These are phyloP conservation scores for Yarrowia divulgata DNA, from an alignment of 805 yeast species.

Conservation along the genomic window DNA sequence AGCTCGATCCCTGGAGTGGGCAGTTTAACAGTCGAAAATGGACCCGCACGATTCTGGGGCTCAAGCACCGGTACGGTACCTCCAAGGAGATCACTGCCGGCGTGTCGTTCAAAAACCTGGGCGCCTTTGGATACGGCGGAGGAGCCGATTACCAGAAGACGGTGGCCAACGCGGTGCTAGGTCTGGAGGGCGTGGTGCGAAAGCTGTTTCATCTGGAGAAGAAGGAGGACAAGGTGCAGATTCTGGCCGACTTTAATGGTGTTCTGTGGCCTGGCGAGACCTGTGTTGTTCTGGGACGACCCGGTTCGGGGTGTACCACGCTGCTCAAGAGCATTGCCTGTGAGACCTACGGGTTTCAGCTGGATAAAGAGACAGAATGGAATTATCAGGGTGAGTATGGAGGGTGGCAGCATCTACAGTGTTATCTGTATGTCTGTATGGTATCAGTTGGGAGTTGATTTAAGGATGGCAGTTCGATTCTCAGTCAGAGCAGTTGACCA, in stretches of 20 bases:
- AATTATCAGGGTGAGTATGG: slow-evolving; percentile 50
- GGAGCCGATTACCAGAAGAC: slow-evolving; percentile 73
- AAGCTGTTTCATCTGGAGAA: slow-evolving; percentile 45
- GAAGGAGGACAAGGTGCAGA: slow-evolving; percentile 51
- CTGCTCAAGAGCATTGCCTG: slow-evolving; percentile 63
- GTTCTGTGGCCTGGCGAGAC: slow-evolving; percentile 67
- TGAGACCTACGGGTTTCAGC: slow-evolving; percentile 62
- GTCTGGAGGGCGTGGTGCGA: slow-evolving; percentile 43
- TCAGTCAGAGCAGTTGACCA: too few relatives aligned
- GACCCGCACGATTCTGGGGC: slow-evolving; percentile 65
- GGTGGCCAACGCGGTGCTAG: slow-evolving; percentile 54
- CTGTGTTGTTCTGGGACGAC: slow-evolving; percentile 78
- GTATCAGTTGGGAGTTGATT: too few relatives aligned
- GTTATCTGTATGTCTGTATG: too few relatives aligned
- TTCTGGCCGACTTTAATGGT: slow-evolving; percentile 62
- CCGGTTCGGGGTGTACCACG: slow-evolving; percentile 77
- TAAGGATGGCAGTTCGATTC: too few relatives aligned
- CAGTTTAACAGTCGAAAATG: slow-evolving; percentile 66
- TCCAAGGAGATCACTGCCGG: slow-evolving; percentile 68
- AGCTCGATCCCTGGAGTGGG: slow-evolving; percentile 65
- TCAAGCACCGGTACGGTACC: slow-evolving; percentile 63
- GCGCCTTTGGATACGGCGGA: slow-evolving; percentile 69
- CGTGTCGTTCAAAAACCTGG: slow-evolving; percentile 62
- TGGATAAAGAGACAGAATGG: slow-evolving; percentile 56
- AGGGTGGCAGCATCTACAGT: neutral